These are phyloP conservation scores for Astraeus odoratus DNA, from an alignment of 768 basidiomycete species.

Conservation along the genomic window DNA sequence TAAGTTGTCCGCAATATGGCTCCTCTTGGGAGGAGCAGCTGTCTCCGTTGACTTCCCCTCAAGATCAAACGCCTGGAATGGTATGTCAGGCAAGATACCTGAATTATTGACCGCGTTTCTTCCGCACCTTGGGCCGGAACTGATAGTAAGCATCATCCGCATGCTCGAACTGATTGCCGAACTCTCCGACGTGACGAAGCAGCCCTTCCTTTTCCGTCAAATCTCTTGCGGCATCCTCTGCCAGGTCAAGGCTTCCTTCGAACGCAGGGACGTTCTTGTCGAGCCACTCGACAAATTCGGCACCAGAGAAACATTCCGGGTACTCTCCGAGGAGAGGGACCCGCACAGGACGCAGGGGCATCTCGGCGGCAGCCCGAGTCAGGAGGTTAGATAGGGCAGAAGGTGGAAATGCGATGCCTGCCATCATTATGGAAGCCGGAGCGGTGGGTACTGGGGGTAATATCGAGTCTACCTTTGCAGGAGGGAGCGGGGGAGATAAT, in stretches of 20 bases:
- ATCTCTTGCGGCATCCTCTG: constrained; percentile 61
- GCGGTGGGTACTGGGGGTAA: constrained; percentile 34
- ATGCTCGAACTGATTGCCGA: constrained; percentile 75
- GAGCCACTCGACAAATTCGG: constrained; percentile 84
- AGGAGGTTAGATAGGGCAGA: constrained; percentile 64
- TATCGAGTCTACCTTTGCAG: constrained; percentile 32
- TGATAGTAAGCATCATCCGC: constrained; percentile 79
- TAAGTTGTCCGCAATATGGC: constrained; percentile 44
- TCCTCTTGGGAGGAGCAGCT: constrained; percentile 21
- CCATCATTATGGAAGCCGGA: constrained; percentile 58
- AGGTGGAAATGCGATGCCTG: constrained; percentile 64
- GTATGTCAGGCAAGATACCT: constrained; percentile 15
- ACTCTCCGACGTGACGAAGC: constrained; percentile 70
- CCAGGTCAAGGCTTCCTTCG: constrained; percentile 68
- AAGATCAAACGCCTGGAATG: constrained; percentile 22
- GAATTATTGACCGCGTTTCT: constrained; percentile 3
- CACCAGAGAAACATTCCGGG: constrained; percentile 79
- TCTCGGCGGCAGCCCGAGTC: constrained; percentile 59
- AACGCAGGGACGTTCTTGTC: constrained; percentile 72
- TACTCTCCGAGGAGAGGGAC: constrained; percentile 83
- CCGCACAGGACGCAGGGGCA: constrained; percentile 64
- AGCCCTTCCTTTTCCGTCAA: constrained; percentile 48
- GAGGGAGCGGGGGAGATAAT: constrained; percentile 55
- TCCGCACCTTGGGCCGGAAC: constrained; percentile 67
- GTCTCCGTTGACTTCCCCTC: constrained; percentile 21